Base-by-base conservation (phyloP, 169 alveolate species). In the Sarcocystis neurona region DNA sequence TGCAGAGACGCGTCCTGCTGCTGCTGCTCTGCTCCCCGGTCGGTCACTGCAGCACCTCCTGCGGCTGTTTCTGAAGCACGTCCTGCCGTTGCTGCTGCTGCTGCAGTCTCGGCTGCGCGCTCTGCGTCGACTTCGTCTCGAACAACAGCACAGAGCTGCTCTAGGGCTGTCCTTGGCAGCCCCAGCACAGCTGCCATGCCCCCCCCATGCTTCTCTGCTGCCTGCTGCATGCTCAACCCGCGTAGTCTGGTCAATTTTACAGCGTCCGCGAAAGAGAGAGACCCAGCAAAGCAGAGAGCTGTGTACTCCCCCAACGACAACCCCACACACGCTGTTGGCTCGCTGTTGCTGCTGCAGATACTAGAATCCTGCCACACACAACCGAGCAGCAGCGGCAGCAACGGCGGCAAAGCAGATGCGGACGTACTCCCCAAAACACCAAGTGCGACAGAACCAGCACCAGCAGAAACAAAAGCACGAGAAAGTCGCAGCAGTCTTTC, bases 261-360 rank as follows among this genome's bases (percentile, higher is more conserved):
- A 3, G 93, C 95, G 60, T 88, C 94, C 50, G 92, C 92, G 66
- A 93, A 93, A 43, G 94, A 84, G 32, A 93, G 88, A 27, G 94
- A 84, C 18, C 82, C 93, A 12, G 95, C 88, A 77, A 87, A 91
- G 58, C 94, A 89, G 68, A 93, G 88, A 41, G 94, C 94, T 15
- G 92, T 58, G 88, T 93, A 93, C 84, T 93, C 95, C 30, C 95
- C 95, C 39, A 93, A 79, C 48, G 94, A 91, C 37, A 91, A 90
- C n/a, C 95, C 95, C 89, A 91, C 60, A 66, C 92, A 79, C 58
- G 70, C 68, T 4, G 4, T 0, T n/a, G n/a, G n/a, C n/a, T n/a
- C n/a, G n/a, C n/a, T n/a, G n/a, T n/a, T n/a, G n/a, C n/a, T n/a
- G n/a, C n/a, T n/a, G n/a, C n/a, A n/a, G n/a, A n/a, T n/a, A n/a